Conservation (phyloP, 1,284 basidiomycete species). For the Ceratobasidium sp. region DNA sequence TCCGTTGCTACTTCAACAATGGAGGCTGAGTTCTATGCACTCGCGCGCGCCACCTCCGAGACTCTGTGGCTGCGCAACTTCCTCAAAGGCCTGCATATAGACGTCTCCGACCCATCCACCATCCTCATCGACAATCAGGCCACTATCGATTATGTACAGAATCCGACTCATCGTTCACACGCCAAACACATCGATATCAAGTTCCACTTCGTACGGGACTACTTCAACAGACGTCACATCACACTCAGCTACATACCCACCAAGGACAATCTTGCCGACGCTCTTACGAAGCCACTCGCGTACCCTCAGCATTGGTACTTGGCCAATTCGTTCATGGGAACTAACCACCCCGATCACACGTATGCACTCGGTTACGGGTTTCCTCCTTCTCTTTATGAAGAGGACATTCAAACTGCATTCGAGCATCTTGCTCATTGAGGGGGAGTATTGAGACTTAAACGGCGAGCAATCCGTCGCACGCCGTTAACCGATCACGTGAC, state of each 20-base stretch:
- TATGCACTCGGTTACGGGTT: not conserved
- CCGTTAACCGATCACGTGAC: no score
- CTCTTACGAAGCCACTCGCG: constrained; percentile 52
- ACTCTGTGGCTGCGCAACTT: constrained; percentile 37
- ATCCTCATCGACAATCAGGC: constrained; percentile 57
- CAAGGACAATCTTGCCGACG: constrained; percentile 48
- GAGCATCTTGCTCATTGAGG: constrained; percentile 1
- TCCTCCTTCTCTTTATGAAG: not conserved
- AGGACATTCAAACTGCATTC: not conserved
- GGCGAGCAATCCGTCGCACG: no score
- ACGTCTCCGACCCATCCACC: constrained; percentile 5
- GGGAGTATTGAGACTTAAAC: constrained; percentile 16
- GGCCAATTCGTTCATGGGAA: not conserved
- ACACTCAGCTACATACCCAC: constrained; percentile 49
- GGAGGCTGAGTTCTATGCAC: constrained; percentile 20
- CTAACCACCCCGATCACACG: not conserved
- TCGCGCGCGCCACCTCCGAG: not conserved
- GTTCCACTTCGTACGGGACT: constrained; percentile 58
- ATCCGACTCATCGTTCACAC: constrained; percentile 55
- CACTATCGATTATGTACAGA: constrained; percentile 53
- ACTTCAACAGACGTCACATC: constrained; percentile 51
- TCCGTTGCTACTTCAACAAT: constrained; percentile 22
- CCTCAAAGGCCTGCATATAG: constrained; percentile 2
- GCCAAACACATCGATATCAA: constrained; percentile 60
- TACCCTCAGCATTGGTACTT: constrained; percentile 21